phyloP scores from a whole-genome alignment of 2,329 filamentous ascomycete species.

The Trichoderma pleuroti region DNA sequence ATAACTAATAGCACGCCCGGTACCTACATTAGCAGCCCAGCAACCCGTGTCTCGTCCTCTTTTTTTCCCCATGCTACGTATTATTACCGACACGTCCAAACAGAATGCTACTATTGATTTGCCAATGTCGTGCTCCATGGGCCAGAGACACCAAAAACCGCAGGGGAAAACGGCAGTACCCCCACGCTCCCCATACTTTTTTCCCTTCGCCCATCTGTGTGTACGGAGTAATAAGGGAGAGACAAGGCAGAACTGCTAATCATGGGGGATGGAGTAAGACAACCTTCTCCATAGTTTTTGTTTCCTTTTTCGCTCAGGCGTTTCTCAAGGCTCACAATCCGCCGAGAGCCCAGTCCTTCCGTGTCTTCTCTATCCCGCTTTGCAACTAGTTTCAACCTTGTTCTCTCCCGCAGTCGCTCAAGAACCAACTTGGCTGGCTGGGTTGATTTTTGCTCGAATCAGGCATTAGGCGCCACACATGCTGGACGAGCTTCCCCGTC shows the following conservation, averaged over 20 bases:
- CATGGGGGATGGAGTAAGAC: neutral
- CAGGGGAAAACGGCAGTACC: neutral
- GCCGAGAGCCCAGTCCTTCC: too few relatives aligned
- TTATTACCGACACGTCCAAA: neutral
- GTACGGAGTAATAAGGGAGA: neutral
- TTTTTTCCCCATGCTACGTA: neutral
- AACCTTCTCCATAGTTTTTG: neutral
- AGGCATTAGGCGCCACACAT: neutral
- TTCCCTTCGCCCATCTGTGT: neutral
- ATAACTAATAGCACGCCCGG: neutral
- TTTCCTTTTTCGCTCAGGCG: neutral
- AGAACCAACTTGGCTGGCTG: neutral
- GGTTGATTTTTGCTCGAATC: neutral
- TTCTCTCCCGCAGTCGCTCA: neutral
- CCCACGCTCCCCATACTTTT: conserved; percentile 10
- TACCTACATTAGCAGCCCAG: conserved; percentile 5
- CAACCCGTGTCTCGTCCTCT: neutral
- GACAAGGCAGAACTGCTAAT: neutral
- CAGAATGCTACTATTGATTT: neutral
- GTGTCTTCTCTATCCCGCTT: neutral
- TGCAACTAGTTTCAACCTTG: neutral
- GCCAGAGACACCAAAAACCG: neutral
- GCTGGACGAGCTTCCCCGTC: neutral
- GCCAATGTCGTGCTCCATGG: conserved; percentile 4
- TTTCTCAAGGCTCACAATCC: neutral